phyloP scores from a whole-genome alignment of 2,329 filamentous ascomycete species.

The Blastomyces gilchristii region DNA sequence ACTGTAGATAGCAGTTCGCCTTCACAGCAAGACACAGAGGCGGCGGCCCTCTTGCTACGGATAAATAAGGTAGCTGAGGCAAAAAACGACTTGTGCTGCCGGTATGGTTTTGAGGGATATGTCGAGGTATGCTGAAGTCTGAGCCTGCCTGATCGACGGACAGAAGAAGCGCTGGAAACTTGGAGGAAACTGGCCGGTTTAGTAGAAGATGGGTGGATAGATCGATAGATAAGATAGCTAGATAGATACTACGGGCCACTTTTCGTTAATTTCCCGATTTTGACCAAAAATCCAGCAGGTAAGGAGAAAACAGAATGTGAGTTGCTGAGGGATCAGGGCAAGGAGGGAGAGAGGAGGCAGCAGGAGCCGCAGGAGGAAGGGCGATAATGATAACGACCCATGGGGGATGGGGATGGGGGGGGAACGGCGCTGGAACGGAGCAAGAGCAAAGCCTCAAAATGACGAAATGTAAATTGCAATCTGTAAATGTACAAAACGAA shows the following conservation, averaged over 20 bases:
- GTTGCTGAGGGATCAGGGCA: neutral
- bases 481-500: no score
- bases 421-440: neutral
- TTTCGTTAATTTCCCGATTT: neutral
- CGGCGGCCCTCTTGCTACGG: neutral
- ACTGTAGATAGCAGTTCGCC: neutral
- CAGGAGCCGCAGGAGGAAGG: neutral
- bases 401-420: neutral
- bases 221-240: neutral
- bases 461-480: no score
- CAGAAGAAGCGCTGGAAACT: neutral
- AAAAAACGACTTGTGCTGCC: neutral
- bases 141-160: neutral
- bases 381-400: neutral
- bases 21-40: neutral
- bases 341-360: neutral
- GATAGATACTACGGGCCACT: neutral
- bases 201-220: neutral
- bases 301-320: neutral
- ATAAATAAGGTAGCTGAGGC: neutral
- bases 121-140: neutral
- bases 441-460: no score
- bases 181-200: neutral
- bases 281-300: neutral
- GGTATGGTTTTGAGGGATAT: neutral